These are phyloP conservation scores for Lindgomyces ingoldianus DNA, from an alignment of 495 filamentous ascomycete genomes.

Conservation along the genomic window DNA sequence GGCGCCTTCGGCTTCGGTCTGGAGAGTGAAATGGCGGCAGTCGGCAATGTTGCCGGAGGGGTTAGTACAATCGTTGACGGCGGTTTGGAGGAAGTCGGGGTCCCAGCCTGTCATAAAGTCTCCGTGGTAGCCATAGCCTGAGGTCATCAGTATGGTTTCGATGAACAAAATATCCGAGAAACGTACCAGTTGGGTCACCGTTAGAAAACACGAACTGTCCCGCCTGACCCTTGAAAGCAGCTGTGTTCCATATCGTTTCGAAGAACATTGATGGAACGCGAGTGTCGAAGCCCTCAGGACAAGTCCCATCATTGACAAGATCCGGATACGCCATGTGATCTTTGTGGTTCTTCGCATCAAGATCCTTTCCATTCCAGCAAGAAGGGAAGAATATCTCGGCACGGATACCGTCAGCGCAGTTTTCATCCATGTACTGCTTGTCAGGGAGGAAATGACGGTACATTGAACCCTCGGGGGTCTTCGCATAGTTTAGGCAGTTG, in stretches of 20 bases:
- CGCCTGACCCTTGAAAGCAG: constrained; percentile 62
- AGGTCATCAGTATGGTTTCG: constrained; percentile 19
- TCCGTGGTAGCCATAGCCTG: constrained; percentile 77
- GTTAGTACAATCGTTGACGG: constrained; percentile 55
- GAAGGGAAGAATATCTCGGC: constrained; percentile 88
- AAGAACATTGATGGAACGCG: constrained; percentile 77
- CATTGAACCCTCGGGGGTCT: constrained; percentile 65
- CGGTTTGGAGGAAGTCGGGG: constrained; percentile 57
- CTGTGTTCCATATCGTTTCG: constrained; percentile 84
- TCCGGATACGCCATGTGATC: constrained; percentile 77
- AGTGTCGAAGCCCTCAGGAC: constrained; percentile 69
- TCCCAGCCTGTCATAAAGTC: constrained; percentile 89
- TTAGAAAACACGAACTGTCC: constrained; percentile 81
- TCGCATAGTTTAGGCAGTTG: constrained; percentile 83
- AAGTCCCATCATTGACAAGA: constrained; percentile 72
- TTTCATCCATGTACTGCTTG: constrained; percentile 72
- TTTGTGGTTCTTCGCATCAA: constrained; percentile 62
- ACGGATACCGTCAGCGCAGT: constrained; percentile 76
- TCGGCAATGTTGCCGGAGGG: constrained; percentile 55
- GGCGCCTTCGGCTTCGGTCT: constrained; percentile 47
- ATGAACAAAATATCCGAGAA: not conserved
- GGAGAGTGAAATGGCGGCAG: constrained; percentile 62
- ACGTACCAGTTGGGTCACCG: constrained; percentile 71
- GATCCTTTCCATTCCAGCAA: constrained; percentile 81
- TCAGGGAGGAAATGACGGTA: constrained; percentile 77